Evolutionary conservation across 495 filamentous ascomycete species (phyloP).

Genomic region (Aspergillus cavernicola): DNA sequence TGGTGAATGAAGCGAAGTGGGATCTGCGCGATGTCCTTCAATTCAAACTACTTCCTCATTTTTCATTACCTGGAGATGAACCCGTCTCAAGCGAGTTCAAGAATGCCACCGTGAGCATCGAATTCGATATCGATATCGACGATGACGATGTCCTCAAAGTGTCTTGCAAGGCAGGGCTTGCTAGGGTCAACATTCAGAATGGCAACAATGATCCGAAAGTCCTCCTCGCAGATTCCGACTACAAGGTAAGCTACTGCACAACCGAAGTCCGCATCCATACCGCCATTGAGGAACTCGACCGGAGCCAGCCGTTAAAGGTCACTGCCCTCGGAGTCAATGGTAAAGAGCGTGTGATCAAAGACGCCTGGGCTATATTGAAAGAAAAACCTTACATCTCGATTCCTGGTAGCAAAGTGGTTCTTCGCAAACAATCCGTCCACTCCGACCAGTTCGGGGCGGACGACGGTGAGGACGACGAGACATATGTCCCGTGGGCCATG

Average conservation of each 20-base stretch:
- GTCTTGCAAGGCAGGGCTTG: not conserved
- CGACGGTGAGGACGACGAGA: not conserved
- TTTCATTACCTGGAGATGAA: not conserved
- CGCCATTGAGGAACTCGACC: not conserved
- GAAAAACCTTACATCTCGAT: not conserved
- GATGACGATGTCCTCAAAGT: not conserved
- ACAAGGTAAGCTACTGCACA: not conserved
- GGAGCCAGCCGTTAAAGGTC: not conserved
- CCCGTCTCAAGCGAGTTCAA: not conserved
- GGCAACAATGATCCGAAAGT: not conserved
- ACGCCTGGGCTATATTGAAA: not conserved
- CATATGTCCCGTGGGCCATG: not conserved
- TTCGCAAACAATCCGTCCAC: not conserved
- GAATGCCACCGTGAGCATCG: not conserved
- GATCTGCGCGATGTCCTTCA: not conserved
- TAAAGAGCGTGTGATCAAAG: not conserved
- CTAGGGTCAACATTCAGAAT: not conserved
- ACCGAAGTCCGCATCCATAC: not conserved
- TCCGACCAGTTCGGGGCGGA: not conserved
- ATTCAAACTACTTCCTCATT: not conserved
- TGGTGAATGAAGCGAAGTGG: not conserved
- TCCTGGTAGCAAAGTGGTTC: not conserved
- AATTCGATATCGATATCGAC: not conserved
- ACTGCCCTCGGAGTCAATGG: not conserved
- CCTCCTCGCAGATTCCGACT: not conserved